Conservation (phyloP, 805 yeast species). For the Ogataea sp. region DNA sequence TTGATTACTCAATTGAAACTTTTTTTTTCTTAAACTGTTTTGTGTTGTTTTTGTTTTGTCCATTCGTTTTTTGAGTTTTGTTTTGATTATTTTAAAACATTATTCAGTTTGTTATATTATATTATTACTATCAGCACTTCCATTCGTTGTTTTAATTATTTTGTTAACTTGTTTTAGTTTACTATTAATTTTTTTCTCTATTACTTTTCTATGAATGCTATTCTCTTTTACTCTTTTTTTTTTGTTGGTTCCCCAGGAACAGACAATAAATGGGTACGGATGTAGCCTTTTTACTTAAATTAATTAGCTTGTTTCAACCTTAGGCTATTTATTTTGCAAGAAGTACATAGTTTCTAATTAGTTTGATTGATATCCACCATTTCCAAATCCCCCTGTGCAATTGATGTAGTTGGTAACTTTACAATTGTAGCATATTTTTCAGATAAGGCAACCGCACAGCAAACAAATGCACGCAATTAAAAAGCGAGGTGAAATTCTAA, state of each 20-base stretch:
- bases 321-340: neutral
- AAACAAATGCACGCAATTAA: no score
- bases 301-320: neutral
- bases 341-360: neutral
- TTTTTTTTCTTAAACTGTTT: neutral
- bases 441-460: no score
- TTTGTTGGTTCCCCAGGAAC: no score
- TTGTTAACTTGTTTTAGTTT: neutral
- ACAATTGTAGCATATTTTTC: no score
- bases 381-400: neutral
- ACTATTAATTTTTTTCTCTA: neutral
- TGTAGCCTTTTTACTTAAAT: no score
- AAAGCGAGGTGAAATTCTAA: no score
- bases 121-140: neutral
- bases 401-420: neutral
- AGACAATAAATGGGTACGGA: no score
- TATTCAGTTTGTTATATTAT: neutral
- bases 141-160: no score
- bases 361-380: constrained; percentile 1
- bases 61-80: neutral
- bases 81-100: neutral
- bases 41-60: neutral
- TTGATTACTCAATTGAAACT: no score
- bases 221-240: neutral
- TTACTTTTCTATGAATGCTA: neutral